phyloP scores from a whole-genome alignment of 1,139 yeast species.

The Geotrichum klebahnii region DNA sequence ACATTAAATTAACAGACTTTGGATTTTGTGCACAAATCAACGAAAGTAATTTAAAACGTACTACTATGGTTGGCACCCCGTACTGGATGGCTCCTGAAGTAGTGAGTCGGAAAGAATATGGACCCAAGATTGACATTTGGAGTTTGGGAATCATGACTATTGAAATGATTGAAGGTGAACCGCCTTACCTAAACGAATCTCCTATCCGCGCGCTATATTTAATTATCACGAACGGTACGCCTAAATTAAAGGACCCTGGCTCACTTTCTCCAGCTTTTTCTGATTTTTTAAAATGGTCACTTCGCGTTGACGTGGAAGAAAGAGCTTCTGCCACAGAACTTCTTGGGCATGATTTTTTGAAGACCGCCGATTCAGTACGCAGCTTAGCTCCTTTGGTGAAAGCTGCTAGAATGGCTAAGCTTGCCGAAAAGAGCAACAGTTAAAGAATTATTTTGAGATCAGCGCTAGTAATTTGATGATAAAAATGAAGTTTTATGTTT shows the following conservation, averaged over 20 bases:
- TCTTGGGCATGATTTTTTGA: conserved; percentile 65
- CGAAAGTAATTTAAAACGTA: conserved; percentile 77
- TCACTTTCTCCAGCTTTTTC: conserved; percentile 63
- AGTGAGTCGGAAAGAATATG: conserved; percentile 88
- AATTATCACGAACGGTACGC: conserved; percentile 95
- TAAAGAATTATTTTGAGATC: neutral
- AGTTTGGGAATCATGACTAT: conserved; percentile 95
- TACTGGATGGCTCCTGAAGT: conserved; percentile 99
- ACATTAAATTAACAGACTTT: conserved; percentile 70
- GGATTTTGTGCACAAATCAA: conserved; percentile 96
- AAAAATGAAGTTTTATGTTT: too few species aligned
- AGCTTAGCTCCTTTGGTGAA: conserved; percentile 86
- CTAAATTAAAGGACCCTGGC: conserved; percentile 84
- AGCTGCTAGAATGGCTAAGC: conserved; percentile 76
- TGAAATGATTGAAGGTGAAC: conserved; percentile 98
- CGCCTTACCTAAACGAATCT: conserved; percentile 92
- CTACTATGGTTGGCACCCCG: conserved; percentile 99
- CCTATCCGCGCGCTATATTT: conserved; percentile 87
- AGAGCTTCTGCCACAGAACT: conserved; percentile 80
- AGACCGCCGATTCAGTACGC: conserved; percentile 64
- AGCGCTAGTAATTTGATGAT: too few species aligned
- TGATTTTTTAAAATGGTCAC: conserved; percentile 69
- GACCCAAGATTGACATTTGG: conserved; percentile 97
- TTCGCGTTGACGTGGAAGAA: conserved; percentile 78
- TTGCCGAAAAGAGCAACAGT: conserved; percentile 25